Evolutionary conservation across 2,329 filamentous ascomycete genomes (phyloP).

Genomic region (Ilyonectria mors-panacis): DNA sequence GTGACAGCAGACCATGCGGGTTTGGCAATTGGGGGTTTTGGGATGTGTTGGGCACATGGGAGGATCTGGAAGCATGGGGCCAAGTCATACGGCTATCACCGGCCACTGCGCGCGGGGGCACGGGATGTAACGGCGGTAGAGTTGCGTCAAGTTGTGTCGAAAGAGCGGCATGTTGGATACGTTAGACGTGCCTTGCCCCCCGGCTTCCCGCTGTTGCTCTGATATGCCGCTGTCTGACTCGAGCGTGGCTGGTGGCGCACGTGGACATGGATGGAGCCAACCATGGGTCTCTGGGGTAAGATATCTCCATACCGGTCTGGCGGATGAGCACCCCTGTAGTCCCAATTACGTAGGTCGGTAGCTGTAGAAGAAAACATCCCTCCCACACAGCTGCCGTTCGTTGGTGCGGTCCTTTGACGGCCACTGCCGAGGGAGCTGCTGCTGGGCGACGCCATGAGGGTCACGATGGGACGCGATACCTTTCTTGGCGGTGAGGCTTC

Average conservation of each 20-base stretch:
- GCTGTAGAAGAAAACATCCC: constrained; percentile 3
- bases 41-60: neutral
- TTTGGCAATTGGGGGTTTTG: constrained; percentile 3
- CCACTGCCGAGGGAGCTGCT: neutral
- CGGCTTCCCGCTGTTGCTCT: constrained; percentile 2
- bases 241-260: constrained; percentile 22
- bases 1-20: constrained; percentile 6
- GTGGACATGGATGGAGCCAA: constrained; percentile 31
- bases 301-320: constrained; percentile 41
- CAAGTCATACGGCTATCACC: constrained; percentile 8
- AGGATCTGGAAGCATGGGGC: neutral
- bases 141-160: too few relatives aligned
- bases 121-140: neutral
- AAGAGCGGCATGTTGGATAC: too few relatives aligned
- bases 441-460: neutral
- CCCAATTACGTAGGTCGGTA: constrained; percentile 29
- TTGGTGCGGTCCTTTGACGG: constrained; percentile 17
- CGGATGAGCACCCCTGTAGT: constrained; percentile 4
- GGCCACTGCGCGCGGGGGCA: neutral
- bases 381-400: constrained; percentile 30
- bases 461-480: constrained; percentile 5
- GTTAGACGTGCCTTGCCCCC: neutral
- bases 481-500: constrained; percentile 22
- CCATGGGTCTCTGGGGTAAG: constrained; percentile 12
- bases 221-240: constrained; percentile 21